Percentiles rank a stretch among this genome's conserved stretches.
Evolutionary conservation across 2,329 filamentous ascomycete species (phyloP).

Genomic region (Stylonectria norvegica): DNA sequence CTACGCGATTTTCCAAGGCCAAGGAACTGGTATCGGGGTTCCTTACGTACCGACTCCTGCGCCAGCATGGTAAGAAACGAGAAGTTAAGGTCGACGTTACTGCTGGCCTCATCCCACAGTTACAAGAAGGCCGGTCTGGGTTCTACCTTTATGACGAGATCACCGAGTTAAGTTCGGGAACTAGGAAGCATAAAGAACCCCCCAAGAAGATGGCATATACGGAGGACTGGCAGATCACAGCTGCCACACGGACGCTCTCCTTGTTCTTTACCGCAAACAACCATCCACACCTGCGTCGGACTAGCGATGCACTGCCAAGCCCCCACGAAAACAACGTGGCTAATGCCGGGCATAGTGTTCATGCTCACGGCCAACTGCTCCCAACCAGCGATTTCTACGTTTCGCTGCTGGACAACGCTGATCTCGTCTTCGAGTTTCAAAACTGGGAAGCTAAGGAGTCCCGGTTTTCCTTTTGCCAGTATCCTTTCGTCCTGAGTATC

Average conservation of each 20-base stretch:
- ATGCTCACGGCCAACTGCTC: slow-evolving; percentile 60
- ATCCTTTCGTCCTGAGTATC: slow-evolving; percentile 87
- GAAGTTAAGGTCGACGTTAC: slow-evolving; percentile 58
- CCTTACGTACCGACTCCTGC: slow-evolving; percentile 73
- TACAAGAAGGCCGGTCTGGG: slow-evolving; percentile 62
- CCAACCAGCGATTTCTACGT: slow-evolving; percentile 86
- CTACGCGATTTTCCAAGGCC: slow-evolving; percentile 63
- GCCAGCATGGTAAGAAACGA: slow-evolving; percentile 65
- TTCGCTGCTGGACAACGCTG: slow-evolving; percentile 79
- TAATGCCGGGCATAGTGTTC: slow-evolving; percentile 23
- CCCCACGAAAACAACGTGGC: slow-evolving; percentile 25
- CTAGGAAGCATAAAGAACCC: slow-evolving; percentile 51
- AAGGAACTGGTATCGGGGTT: slow-evolving; percentile 78
- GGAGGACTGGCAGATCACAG: slow-evolving; percentile 88
- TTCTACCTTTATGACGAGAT: slow-evolving; percentile 78
- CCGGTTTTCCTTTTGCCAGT: slow-evolving; percentile 87
- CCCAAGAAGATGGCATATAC: slow-evolving; percentile 61
- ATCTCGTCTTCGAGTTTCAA: slow-evolving; percentile 82
- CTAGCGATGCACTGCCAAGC: slow-evolving; percentile 20
- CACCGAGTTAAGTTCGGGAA: too few species aligned
- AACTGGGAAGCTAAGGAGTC: slow-evolving; percentile 73
- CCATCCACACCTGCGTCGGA: slow-evolving; percentile 36
- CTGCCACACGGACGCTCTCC: slow-evolving; percentile 74
- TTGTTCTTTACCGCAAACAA: slow-evolving; percentile 82
- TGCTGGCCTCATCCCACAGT: slow-evolving; percentile 68